Evolutionary conservation across 768 basidiomycete genomes (phyloP), one percentile per base, ranked within the genome.

Genomic region (Calocybe indica): DNA sequence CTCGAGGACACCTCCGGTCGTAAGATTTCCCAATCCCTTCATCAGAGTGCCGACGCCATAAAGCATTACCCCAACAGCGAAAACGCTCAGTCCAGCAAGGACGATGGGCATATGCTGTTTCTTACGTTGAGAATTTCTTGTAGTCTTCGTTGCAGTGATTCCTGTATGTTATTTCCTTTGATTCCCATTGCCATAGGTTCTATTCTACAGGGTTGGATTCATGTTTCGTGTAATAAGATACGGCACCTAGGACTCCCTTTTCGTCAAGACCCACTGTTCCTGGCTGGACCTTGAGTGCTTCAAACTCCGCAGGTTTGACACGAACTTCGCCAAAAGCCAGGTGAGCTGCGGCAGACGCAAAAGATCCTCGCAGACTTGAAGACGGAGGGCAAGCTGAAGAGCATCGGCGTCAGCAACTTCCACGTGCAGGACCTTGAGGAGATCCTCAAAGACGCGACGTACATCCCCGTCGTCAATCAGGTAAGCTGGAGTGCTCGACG

Each of bases 371-470:
- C 82, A 51, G 71, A 72, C 30, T 61, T 74, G 43, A 73, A 76
- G 57, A 56, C 57, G 22, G 68, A 65, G 33, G 67, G 67, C 10
- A 63, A 65, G 45, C 58, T 69, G 14, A 66, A 67, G 49, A 70
- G 64, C 51, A 71, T 75, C 49, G 77, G 79, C n/a, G 74, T 79
- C 22, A 73, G 72, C 56, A 79, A 81, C 63, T 76, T 76, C 60
- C 64, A 67, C 14, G 65, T 72, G 28, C 64, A 71, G 49, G 68
- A 74, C 50, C 53, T 81, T 9, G 65, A 77, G 40, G 57, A 61
- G 3, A 58, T 79, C 22, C 52, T 75, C 6, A 64, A 72, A 22
- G 69, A 62, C 2, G 72, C 70, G 14, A 76, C 67, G 50, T 64
- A 76, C 52, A 69, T 70, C n/a, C 78, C 78, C 4, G 75, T 73